Conservation (phyloP, 2,329 filamentous ascomycete genomes). For the Juglanconis juglandina region DNA sequence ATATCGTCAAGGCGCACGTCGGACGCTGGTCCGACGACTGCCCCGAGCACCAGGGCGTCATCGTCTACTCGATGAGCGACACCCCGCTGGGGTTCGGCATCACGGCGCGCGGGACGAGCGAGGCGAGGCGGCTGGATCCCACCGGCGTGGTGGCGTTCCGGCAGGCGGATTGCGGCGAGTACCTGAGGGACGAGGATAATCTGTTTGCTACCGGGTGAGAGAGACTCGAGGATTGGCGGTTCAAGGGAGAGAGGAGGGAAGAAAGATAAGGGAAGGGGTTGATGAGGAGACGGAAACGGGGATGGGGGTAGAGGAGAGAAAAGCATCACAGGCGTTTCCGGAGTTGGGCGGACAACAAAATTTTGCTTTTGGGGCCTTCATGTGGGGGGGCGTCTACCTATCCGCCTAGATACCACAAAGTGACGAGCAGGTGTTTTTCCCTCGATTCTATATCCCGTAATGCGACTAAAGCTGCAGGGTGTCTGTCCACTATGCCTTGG, state of each 20-base stretch:
- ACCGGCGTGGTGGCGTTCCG: constrained; percentile 87
- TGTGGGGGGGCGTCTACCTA: background rate
- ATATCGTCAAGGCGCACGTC: constrained; percentile 68
- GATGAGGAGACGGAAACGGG: background rate
- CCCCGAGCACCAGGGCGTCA: constrained; percentile 86
- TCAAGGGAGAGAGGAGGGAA: background rate
- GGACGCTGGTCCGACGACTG: constrained; percentile 87
- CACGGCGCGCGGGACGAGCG: constrained; percentile 80
- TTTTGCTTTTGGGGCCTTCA: background rate
- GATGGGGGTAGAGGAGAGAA: background rate
- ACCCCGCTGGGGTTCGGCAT: constrained; percentile 91
- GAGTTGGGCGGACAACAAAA: background rate
- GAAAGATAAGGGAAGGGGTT: background rate
- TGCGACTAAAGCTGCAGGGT: background rate
- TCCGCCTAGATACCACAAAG: constrained; percentile 8
- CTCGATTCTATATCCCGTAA: background rate
- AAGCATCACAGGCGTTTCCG: background rate
- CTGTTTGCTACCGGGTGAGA: constrained; percentile 54
- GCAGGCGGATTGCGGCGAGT: constrained; percentile 93
- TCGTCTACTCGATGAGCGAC: constrained; percentile 90
- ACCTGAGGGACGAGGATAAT: constrained; percentile 77
- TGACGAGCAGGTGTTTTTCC: background rate
- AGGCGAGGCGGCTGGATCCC: constrained; percentile 80
- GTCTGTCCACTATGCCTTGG: constrained; percentile 1
- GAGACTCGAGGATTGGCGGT: background rate